phyloP scores from a whole-genome alignment of 768 basidiomycete species.

The Suillus cothurnatus region DNA sequence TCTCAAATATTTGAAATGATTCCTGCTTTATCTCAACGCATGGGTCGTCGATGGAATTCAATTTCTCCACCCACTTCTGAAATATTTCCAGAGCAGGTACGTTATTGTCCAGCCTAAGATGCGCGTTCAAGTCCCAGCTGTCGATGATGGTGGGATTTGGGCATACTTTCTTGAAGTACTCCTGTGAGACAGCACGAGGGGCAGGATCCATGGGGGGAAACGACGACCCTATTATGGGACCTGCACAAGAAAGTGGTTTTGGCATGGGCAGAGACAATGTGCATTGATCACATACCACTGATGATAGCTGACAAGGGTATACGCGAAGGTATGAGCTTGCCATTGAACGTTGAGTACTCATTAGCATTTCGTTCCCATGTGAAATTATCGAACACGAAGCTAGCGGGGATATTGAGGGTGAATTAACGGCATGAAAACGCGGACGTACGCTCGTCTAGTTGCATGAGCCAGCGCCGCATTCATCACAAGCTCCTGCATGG shows the following conservation, averaged over 20 bases:
- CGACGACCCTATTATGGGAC: constrained; percentile 47
- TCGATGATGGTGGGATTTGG: constrained; percentile 39
- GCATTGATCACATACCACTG: constrained; percentile 39
- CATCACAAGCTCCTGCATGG: constrained; percentile 58
- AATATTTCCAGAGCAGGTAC: constrained; percentile 40
- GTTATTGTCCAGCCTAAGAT: constrained; percentile 21
- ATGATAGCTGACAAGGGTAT: constrained; percentile 58
- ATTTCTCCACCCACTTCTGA: constrained; percentile 46
- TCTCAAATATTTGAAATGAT: constrained; percentile 49
- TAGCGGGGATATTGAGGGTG: constrained; percentile 16
- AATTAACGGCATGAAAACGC: not conserved
- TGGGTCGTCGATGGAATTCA: constrained; percentile 44
- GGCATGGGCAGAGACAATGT: not conserved
- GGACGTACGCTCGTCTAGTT: constrained; percentile 50
- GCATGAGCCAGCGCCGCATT: constrained; percentile 51
- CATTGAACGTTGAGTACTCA: constrained; percentile 49
- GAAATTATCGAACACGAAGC: constrained; percentile 62
- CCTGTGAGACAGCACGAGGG: constrained; percentile 47
- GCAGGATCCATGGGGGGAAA: constrained; percentile 37
- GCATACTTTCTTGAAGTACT: constrained; percentile 51
- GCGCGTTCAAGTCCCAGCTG: constrained; percentile 27
- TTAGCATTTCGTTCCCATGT: constrained; percentile 49
- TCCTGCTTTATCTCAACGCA: constrained; percentile 49
- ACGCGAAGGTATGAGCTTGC: constrained; percentile 51
- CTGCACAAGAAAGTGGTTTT: constrained; percentile 20